These are phyloP conservation scores for Effrenium voratum DNA, from an alignment of 73 alveolate genomes.

Conservation along the genomic window DNA sequence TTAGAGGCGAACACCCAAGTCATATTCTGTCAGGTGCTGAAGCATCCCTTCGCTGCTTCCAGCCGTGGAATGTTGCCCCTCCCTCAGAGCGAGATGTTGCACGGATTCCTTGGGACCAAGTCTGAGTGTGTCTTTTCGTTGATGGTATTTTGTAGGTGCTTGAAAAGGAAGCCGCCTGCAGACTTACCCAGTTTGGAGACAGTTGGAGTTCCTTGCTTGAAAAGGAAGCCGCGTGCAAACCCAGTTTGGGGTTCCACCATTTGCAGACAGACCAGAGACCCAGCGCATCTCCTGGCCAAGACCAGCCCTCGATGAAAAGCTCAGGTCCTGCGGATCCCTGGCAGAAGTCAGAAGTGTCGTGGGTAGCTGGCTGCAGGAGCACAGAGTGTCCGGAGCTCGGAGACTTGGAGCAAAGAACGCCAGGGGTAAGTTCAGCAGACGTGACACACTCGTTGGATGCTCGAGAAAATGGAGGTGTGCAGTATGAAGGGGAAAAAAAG, in stretches of 20 bases:
- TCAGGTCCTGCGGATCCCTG: conserved; percentile 54
- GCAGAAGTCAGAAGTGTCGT: conserved; percentile 1
- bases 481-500: too few relatives aligned
- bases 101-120: background rate
- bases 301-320: background rate
- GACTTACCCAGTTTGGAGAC: too few relatives aligned
- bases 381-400: conserved; percentile 34
- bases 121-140: background rate
- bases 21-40: conserved; percentile 17
- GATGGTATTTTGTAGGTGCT: background rate
- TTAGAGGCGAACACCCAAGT: background rate
- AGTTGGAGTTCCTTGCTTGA: too few relatives aligned
- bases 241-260: too few relatives aligned
- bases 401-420: background rate
- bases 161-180: background rate
- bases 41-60: conserved; percentile 92
- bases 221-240: too few relatives aligned
- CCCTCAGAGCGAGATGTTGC: background rate
- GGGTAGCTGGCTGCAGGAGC: conserved; percentile 52
- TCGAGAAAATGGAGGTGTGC: too few relatives aligned
- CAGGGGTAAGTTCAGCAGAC: too few relatives aligned
- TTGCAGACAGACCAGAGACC: too few relatives aligned
- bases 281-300: too few relatives aligned
- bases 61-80: conserved; percentile 77
- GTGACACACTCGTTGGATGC: too few relatives aligned